Evolutionary conservation across 2,329 filamentous ascomycete species (phyloP).

Genomic region (Fusarium begoniae): DNA sequence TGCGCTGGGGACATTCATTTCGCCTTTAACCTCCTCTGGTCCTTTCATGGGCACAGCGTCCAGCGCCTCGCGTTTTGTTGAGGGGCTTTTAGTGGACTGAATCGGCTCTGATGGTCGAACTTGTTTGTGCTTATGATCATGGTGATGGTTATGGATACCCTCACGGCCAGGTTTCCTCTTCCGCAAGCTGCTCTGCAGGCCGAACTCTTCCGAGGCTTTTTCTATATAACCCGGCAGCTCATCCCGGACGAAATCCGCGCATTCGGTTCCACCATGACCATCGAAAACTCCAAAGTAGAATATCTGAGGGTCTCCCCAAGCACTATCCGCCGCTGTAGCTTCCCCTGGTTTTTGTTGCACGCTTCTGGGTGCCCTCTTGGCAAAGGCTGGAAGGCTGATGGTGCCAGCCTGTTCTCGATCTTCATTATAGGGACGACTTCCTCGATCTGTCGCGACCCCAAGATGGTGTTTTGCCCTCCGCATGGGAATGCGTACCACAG

Average conservation of each 20-base stretch:
- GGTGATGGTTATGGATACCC: conserved; percentile 24
- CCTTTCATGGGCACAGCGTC: conserved; percentile 59
- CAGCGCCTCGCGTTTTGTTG: conserved; percentile 42
- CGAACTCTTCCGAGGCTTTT: conserved; percentile 78
- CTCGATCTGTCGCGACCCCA: conserved; percentile 80
- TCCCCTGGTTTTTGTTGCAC: conserved; percentile 62
- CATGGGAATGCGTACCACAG: conserved; percentile 93
- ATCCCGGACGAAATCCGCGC: conserved; percentile 85
- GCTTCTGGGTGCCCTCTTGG: conserved; percentile 79
- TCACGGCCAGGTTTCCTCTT: conserved; percentile 50
- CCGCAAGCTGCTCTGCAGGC: conserved; percentile 78
- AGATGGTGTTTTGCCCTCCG: conserved; percentile 97
- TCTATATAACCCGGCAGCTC: conserved; percentile 91
- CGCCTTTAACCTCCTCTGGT: conserved; percentile 54
- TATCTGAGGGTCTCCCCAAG: conserved; percentile 89
- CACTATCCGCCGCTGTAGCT: conserved; percentile 76
- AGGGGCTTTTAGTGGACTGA: conserved; percentile 18
- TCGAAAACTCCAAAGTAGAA: conserved; percentile 99
- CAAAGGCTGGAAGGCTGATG: conserved; percentile 92
- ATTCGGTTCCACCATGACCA: conserved; percentile 90
- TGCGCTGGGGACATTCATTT: conserved; percentile 49
- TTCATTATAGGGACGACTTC: conserved; percentile 89
- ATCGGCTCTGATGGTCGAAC: conserved; percentile 4
- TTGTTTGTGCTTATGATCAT: conserved; percentile 35
- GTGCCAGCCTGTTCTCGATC: conserved; percentile 95